These are phyloP conservation scores for Kluyveromyces sp. DNA, from an alignment of 1,139 yeast genomes.

Conservation along the genomic window DNA sequence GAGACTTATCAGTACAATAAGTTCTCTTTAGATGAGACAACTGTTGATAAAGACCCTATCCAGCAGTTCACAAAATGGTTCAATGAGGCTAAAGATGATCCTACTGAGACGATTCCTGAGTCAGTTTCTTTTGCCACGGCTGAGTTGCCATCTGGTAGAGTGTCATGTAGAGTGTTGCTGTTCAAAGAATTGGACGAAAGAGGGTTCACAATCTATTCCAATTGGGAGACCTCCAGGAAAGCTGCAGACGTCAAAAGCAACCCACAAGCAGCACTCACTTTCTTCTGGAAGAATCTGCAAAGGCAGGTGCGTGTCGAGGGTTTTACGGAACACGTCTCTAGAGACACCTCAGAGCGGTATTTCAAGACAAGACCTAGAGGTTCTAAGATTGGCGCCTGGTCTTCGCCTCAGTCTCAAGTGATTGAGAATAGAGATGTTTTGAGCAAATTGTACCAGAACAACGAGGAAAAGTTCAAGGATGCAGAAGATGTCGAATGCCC, in stretches of 20 bases:
- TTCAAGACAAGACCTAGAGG: constrained; percentile 87
- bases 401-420: constrained; percentile 75
- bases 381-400: constrained; percentile 94
- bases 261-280: constrained; percentile 76
- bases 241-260: constrained; percentile 62
- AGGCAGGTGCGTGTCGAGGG: constrained; percentile 95
- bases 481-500: constrained; percentile 77
- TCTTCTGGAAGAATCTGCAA: constrained; percentile 87
- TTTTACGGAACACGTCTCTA: constrained; percentile 59
- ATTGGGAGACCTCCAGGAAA: constrained; percentile 85
- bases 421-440: constrained; percentile 55
- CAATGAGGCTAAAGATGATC: constrained; percentile 57
- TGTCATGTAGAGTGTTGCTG: constrained; percentile 74
- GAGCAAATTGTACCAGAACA: constrained; percentile 43
- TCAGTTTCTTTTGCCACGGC: constrained; percentile 80
- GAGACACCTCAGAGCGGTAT: constrained; percentile 70
- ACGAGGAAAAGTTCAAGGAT: constrained; percentile 53
- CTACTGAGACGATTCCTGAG: constrained; percentile 63
- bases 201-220: constrained; percentile 86
- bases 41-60: constrained; percentile 57
- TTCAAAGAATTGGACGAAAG: constrained; percentile 80
- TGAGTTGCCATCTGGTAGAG: constrained; percentile 77
- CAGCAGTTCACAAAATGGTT: constrained; percentile 81
- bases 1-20: constrained; percentile 83
- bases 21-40: constrained; percentile 48